Conservation (phyloP, 2,329 filamentous ascomycete species). For the Nakataea oryzae region DNA sequence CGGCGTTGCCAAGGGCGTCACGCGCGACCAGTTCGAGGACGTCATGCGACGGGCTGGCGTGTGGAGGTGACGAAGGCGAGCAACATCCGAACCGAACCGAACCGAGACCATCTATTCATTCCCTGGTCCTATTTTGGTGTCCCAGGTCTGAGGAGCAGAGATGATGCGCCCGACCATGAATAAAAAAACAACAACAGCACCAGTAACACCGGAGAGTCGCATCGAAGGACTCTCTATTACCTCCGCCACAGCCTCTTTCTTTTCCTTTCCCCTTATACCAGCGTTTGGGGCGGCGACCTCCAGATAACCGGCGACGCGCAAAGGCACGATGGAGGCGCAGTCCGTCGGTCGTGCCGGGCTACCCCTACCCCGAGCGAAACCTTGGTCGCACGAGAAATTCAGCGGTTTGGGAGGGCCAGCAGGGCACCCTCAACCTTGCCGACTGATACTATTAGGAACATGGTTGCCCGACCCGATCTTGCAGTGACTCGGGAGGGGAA, state of each 20-base stretch:
- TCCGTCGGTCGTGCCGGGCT: background rate
- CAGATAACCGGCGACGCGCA: too few relatives aligned
- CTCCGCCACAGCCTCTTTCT: too few relatives aligned
- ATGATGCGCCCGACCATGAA: too few relatives aligned
- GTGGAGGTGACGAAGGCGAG: slow-evolving; percentile 49
- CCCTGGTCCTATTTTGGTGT: background rate
- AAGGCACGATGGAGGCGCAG: background rate
- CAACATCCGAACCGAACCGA: background rate
- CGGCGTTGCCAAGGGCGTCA: slow-evolving; percentile 61
- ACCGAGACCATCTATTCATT: background rate
- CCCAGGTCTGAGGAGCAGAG: too few relatives aligned
- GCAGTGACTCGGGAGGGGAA: too few relatives aligned
- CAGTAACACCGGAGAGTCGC: too few relatives aligned
- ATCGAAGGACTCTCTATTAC: too few relatives aligned
- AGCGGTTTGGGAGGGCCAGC: background rate
- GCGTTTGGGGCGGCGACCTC: too few relatives aligned
- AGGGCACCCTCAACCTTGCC: too few relatives aligned
- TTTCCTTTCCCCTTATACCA: too few relatives aligned
- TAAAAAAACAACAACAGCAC: too few relatives aligned
- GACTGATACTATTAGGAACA: background rate
- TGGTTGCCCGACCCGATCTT: background rate
- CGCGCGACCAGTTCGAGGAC: slow-evolving; percentile 69
- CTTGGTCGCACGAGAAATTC: background rate
- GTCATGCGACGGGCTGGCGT: slow-evolving; percentile 80
- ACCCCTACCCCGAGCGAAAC: too few relatives aligned